Base-by-base conservation (phyloP, 495 filamentous ascomycete genomes). In the Penicillium daleae region DNA sequence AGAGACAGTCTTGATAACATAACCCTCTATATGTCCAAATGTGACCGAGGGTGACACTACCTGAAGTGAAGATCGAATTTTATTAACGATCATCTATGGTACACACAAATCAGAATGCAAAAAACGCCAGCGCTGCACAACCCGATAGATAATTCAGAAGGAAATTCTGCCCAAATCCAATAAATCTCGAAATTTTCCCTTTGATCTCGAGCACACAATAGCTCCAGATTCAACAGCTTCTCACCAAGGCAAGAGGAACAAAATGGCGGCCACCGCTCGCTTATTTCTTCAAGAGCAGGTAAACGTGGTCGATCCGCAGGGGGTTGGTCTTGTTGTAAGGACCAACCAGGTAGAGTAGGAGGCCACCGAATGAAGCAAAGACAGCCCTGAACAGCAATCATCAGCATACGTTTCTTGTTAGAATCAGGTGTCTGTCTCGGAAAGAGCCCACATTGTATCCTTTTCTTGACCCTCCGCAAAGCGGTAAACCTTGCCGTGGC, bases 311-410 rank as follows among this genome's bases (percentile, higher is more conserved):
- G 63, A 97, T 93, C 60, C 90, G 83, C 71, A 97, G 75, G 3
- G 91, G 87, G n/a, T 89, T 92, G 27, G 98, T 86, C 80, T 94
- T 96, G 84, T 96, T 97, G 72, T 95, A 97, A 3, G 95, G 94
- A 2, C 96, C 95, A 71, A 96, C 90, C 26, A 99, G 84, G 71
- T 87, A 89, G 68, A 98, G 88, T 65, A 99, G 74, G 62, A 99
- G 74, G 2, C 95, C 95, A 35, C 95, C 95, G 67, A 97, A 99
- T 4, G 90, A 95, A 68, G 93, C 83, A 75, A 92, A 98, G 15
- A 92, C 90, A 72, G 95, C 94, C 74, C 96, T 99, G 66, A 66
- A 24, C 24, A 53, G n/a, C 17, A 15, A 17, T 40, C 40, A 24
- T 67, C 40, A 67, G 52, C 19, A 48, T n/a, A 58, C 39, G 12